Evolutionary conservation across 441 rosid genomes (phyloP).

Genomic region (Capsella rubella): DNA sequence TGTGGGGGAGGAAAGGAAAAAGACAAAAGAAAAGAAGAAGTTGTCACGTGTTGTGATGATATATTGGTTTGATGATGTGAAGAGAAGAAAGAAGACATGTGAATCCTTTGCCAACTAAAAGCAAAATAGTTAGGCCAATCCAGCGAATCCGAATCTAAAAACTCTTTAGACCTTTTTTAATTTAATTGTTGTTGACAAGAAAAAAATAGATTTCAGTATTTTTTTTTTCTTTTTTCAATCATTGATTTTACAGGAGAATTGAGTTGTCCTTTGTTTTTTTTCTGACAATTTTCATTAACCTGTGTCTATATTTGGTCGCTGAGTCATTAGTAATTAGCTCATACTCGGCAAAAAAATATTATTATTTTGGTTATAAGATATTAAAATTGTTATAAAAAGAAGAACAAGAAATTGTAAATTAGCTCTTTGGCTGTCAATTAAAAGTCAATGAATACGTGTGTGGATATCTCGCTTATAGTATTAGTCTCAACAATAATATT

Average conservation of each 20-base stretch:
- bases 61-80: constrained; percentile 44
- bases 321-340: constrained; percentile 7
- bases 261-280: constrained; percentile 37
- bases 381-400: not conserved
- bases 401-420: too few relatives aligned
- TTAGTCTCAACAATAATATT: not conserved
- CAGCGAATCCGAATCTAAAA: constrained; percentile 50
- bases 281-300: constrained; percentile 17
- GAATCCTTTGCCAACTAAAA: constrained; percentile 60
- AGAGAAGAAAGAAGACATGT: constrained; percentile 56
- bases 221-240: not conserved
- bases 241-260: constrained; percentile 32
- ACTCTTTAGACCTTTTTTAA: not conserved
- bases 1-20: not conserved
- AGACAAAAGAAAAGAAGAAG: constrained; percentile 1
- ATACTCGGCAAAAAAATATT: constrained; percentile 3
- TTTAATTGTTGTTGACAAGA: not conserved
- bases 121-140: constrained; percentile 46
- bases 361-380: not conserved
- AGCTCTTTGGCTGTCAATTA: not conserved
- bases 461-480: not conserved
- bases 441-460: constrained; percentile 34
- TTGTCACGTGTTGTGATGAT: constrained; percentile 31
- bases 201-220: not conserved
- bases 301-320: constrained; percentile 37